Base-by-base conservation (phyloP, 306 rosid genomes). In the Medicago arabica region DNA sequence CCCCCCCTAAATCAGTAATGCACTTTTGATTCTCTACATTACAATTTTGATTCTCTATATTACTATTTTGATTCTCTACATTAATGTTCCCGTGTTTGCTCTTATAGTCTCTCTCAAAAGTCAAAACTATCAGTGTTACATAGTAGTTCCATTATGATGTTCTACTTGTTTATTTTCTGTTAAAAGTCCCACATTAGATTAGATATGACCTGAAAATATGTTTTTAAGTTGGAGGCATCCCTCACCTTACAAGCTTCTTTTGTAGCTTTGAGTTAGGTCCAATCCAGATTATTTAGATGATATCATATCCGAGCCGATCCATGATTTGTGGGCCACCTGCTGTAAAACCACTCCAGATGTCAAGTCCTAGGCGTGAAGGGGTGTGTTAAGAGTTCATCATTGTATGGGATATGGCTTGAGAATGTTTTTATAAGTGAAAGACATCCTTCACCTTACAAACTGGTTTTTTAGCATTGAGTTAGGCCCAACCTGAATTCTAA, bases 111-210 rank as follows among this genome's bases (percentile, higher is more conserved):
- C 23, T 21, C 23, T 21, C 23, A 21, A 21, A 21, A 21, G 23
- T 21, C 23, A 21, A 21, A 21, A 21, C 23, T 21, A 21, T 21
- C 23, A 43, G n/a, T n/a, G n/a, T n/a, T n/a, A n/a, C n/a, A n/a
- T 67, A 21, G 57, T 34, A 13, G 47, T 70, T 40, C 51, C 82
- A 59, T 59, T 59, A 54, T 63, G 21, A 17, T 23, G 54, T 60
- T 71, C 68, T 73, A 23, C 47, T 17, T 80, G 77, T 73, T 23
- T 53, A 16, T 64, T 44, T 25, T 6, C 40, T 13, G 53, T 47
- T 47, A 12, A 2, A 15, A 46, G 14, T 46, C 16, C 16, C 15
- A 5, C n/a, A 46, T 46, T 46, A 21, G 23, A 21, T 21, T 21
- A 21, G 51, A 46, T 46, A 46, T 12, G 16, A 46, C 15, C 0